Evolutionary conservation across 2,329 filamentous ascomycete species (phyloP), one percentile per base, ranked within the genome.

Genomic region (Colletotrichum lindemuthianum): DNA sequence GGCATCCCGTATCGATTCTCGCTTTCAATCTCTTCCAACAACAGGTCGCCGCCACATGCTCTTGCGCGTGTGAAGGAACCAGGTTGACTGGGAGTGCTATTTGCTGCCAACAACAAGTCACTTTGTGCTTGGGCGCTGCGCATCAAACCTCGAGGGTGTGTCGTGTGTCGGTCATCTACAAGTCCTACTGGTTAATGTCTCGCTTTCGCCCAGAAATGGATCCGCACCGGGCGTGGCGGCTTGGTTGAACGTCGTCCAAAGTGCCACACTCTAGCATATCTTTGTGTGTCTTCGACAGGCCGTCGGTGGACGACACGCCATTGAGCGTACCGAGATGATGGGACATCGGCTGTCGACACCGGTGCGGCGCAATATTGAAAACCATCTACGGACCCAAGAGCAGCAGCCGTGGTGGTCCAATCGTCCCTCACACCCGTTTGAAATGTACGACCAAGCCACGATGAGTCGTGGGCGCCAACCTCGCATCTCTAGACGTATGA

Each of bases 11-110:
- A 11, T 47, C 40, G 8, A 16, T 12, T 45, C 15, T 11, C 24
- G 15, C n/a, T 40, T 40, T 16, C 24, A 15, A 8, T 32, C 33
- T 45, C 39, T 24, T 36, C 43, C 39, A 44, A 32, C 47, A 37
- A 52, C 58, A 47, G 40, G 49, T 54, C 61, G 61, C 58, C 61
- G 61, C 58, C 58, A 65, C 61, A 61, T 43, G 40, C 16, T 24
- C 16, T 13, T 13, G 44, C 53, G 33, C 41, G 15, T 48, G 53
- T 15, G 41, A 6, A 1, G 43, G n/a, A n/a, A n/a, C n/a, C n/a
- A 44, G 36, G 24, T 24, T 24, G 50, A 45, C 48, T 56, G 57
- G 57, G 47, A 45, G 52, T 61, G 58, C 60, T 48, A 47, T 44
- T 41, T 24, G 58, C 58, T 61, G 47, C 58, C 45, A 65, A 56